phyloP scores from a whole-genome alignment of 140 eudicot species.

The Erigeron philadelphicus region DNA sequence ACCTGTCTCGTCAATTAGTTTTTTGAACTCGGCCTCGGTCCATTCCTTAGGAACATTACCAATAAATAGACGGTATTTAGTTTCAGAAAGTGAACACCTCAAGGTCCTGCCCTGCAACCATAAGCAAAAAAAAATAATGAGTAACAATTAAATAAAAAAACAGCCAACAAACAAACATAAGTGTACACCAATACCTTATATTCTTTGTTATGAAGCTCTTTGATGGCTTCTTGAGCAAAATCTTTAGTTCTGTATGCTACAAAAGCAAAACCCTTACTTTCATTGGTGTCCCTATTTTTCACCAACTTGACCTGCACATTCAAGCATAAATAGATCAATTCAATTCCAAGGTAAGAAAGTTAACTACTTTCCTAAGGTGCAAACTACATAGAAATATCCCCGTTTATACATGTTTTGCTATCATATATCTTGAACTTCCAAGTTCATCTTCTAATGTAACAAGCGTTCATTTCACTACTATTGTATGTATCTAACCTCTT shows the following conservation, averaged over 20 bases:
- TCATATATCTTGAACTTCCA: no score
- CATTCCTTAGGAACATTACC: constrained; percentile 85
- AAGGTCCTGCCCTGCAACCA: constrained; percentile 77
- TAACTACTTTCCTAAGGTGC: no score
- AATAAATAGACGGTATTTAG: constrained; percentile 81
- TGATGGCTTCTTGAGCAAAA: constrained; percentile 92
- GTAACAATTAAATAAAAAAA: neutral
- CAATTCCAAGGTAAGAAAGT: neutral
- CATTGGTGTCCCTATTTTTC: constrained; percentile 92
- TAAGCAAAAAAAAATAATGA: constrained; percentile 18
- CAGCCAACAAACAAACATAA: neutral
- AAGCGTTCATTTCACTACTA: no score
- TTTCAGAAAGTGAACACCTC: constrained; percentile 89
- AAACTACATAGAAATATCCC: no score
- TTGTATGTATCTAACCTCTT: no score
- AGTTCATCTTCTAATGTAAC: no score
- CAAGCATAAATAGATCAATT: neutral
- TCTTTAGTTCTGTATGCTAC: constrained; percentile 81
- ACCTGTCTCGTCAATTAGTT: constrained; percentile 77
- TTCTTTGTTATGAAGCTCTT: constrained; percentile 77
- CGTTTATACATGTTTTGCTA: no score
- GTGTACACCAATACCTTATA: constrained; percentile 47
- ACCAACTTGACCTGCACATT: constrained; percentile 62
- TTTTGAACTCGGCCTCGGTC: constrained; percentile 80
- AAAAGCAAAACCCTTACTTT: constrained; percentile 90